Evolutionary conservation across 2,329 filamentous ascomycete species (phyloP).

Genomic region (Botrytis deweyae): DNA sequence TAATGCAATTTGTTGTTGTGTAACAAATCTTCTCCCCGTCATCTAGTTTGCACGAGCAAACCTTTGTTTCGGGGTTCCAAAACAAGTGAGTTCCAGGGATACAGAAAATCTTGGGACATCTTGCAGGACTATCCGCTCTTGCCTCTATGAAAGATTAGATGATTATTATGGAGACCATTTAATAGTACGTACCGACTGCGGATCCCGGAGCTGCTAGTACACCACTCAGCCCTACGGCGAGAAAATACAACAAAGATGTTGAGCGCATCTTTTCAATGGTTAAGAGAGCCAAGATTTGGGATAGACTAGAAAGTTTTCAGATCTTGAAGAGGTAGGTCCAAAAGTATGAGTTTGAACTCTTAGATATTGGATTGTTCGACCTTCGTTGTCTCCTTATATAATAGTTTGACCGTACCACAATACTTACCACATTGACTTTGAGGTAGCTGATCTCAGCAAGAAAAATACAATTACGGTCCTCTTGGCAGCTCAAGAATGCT

Average conservation of each 20-base stretch:
- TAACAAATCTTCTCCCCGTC: slow-evolving; percentile 17
- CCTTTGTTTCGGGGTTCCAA: slow-evolving; percentile 19
- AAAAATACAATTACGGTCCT: not conserved
- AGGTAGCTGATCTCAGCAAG: slow-evolving; percentile 16
- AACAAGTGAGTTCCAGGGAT: slow-evolving; percentile 22
- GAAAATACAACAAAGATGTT: slow-evolving; percentile 1
- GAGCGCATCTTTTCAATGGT: slow-evolving; percentile 5
- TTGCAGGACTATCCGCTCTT: slow-evolving; percentile 22
- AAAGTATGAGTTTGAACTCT: slow-evolving; percentile 1
- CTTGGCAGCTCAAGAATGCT: slow-evolving; percentile 19
- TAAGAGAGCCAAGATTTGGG: not conserved
- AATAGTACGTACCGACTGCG: not conserved
- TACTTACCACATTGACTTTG: not conserved
- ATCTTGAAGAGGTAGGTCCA: not conserved
- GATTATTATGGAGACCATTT: not conserved
- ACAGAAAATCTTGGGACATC: slow-evolving; percentile 24
- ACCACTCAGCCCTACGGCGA: slow-evolving; percentile 14
- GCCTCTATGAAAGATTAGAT: slow-evolving; percentile 4
- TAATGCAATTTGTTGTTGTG: slow-evolving; percentile 18
- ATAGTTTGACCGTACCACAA: not conserved
- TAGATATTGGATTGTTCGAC: not conserved
- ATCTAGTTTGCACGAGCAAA: slow-evolving; percentile 23
- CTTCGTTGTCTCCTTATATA: not conserved
- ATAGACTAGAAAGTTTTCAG: not conserved
- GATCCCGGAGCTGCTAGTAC: slow-evolving; percentile 15